Conservation (phyloP, 345 rosid genomes). For the Camelina neglecta region DNA sequence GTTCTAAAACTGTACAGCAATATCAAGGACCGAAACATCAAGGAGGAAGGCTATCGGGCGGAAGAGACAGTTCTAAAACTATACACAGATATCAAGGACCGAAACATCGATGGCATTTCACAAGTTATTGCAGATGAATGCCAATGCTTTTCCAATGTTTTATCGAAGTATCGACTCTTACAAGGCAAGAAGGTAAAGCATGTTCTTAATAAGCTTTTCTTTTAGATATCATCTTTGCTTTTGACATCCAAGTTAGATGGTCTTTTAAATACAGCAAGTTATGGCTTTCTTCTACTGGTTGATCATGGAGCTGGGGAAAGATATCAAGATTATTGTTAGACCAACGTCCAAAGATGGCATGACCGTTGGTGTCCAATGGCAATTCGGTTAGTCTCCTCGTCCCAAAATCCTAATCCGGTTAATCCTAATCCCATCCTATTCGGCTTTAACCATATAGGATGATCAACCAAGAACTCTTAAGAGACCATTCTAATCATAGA, state of each 20-base stretch:
- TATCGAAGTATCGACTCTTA: conserved; percentile 53
- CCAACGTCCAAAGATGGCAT: conserved; percentile 71
- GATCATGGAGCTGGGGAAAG: conserved; percentile 57
- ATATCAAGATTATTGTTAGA: conserved; percentile 57
- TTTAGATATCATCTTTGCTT: background rate
- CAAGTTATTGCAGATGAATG: conserved; percentile 77
- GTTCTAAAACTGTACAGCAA: conserved; percentile 65
- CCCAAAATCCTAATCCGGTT: conserved; percentile 6
- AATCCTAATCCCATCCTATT: background rate
- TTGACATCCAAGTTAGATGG: background rate
- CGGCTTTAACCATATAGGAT: background rate
- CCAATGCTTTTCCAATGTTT: conserved; percentile 63
- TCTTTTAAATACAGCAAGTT: conserved; percentile 61
- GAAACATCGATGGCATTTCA: conserved; percentile 53
- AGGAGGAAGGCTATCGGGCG: conserved; percentile 39
- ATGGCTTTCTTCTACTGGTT: conserved; percentile 65
- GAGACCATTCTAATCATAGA: too few species aligned
- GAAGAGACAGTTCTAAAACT: conserved; percentile 67
- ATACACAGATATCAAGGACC: conserved; percentile 56
- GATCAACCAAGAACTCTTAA: too few species aligned
- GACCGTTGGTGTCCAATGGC: conserved; percentile 71
- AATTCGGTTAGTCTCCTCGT: conserved; percentile 53
- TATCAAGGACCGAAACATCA: conserved; percentile 48
- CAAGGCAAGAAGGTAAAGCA: conserved; percentile 78
- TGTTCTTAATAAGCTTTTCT: background rate